Evolutionary conservation across 805 yeast species (phyloP).

Genomic region (Metschnikowia orientalis): DNA sequence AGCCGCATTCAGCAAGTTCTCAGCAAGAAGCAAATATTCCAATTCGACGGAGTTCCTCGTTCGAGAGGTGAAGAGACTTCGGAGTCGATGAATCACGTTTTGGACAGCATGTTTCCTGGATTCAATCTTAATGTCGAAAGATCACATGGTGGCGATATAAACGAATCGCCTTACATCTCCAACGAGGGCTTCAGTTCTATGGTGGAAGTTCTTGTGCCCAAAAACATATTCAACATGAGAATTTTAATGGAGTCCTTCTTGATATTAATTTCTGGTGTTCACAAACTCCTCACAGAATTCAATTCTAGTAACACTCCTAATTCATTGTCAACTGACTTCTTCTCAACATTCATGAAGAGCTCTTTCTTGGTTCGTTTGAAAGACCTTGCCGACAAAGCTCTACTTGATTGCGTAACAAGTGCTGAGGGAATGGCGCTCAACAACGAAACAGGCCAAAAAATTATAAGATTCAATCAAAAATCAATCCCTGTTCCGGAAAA

Average conservation of each 20-base stretch:
- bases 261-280: conserved; percentile 59
- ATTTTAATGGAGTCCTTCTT: conserved; percentile 70
- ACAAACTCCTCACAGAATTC: conserved; percentile 24
- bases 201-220: conserved; percentile 62
- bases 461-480: conserved; percentile 9
- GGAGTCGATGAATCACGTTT: conserved; percentile 27
- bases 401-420: conserved; percentile 35
- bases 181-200: conserved; percentile 52
- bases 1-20: conserved; percentile 23
- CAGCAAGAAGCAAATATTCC: conserved; percentile 25
- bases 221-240: conserved; percentile 76
- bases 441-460: conserved; percentile 3
- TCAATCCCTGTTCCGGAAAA: conserved; percentile 7
- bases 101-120: conserved; percentile 72
- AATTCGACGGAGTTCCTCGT: conserved; percentile 29
- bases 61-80: conserved; percentile 19
- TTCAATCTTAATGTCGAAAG: conserved; percentile 30
- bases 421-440: conserved; percentile 9
- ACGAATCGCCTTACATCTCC: conserved; percentile 48
- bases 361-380: conserved; percentile 64
- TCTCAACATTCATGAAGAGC: conserved; percentile 58
- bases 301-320: conserved; percentile 9
- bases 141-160: conserved; percentile 6
- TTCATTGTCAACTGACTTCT: conserved; percentile 39
- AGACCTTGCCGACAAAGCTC: conserved; percentile 48